Evolutionary conservation across 306 rosid genomes (phyloP).

Genomic region (Ormosia semicastrata): DNA sequence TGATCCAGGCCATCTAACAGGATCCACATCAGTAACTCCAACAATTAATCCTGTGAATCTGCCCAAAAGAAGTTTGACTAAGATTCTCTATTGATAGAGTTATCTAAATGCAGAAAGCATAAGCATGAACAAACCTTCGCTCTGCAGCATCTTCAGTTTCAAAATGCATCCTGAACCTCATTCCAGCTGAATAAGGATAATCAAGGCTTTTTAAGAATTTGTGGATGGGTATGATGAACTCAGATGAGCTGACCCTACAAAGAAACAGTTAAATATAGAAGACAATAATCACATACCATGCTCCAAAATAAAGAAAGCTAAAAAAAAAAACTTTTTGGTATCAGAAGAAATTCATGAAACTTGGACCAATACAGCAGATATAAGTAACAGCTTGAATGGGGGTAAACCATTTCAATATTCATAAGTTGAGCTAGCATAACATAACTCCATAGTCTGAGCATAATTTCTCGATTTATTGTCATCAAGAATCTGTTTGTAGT

Average conservation of each 20-base stretch:
- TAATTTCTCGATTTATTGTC: neutral
- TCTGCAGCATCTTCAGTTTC: constrained; percentile 84
- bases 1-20: constrained; percentile 86
- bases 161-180: constrained; percentile 81
- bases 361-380: neutral
- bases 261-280: neutral
- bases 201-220: constrained; percentile 70
- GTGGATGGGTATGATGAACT: constrained; percentile 65
- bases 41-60: constrained; percentile 75
- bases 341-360: neutral
- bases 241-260: constrained; percentile 72
- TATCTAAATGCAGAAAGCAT: constrained; percentile 7
- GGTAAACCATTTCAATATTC: neutral
- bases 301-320: neutral
- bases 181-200: constrained; percentile 70
- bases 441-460: neutral
- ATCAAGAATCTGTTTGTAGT: neutral
- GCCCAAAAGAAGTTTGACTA: constrained; percentile 20
- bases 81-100: neutral
- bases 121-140: constrained; percentile 54
- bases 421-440: neutral
- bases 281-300: constrained; percentile 4
- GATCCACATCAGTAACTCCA: constrained; percentile 68
- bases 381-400: neutral
- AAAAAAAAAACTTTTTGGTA: too few relatives aligned